Evolutionary conservation across 805 yeast species (phyloP), one percentile per base, ranked within the genome.

Genomic region (Torulaspora maleeae): DNA sequence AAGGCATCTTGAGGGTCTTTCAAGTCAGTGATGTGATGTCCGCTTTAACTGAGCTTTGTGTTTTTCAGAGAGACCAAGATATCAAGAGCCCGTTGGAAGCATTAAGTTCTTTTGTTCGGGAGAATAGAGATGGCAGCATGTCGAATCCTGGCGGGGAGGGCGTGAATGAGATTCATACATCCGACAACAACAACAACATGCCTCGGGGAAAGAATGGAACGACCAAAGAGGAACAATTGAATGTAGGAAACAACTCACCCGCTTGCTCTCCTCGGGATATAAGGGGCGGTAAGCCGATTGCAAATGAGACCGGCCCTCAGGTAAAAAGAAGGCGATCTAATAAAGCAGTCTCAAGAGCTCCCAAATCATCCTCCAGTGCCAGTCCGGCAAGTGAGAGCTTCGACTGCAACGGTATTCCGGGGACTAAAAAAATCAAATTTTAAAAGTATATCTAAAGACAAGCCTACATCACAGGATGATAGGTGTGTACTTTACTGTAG

Each of bases 1-100:
- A 77, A 41, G 74, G 75, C 32, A 80, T 86, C 5, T 76, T 86
- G 78, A 69, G 91, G 48, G 72, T 82, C 17, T 65, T 87, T 67
- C 91, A 86, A 61, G 78, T 85, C 4, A 76, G 88, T 34, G 93
- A 86, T 62, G 82, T 83, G 8, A 83, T 88, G 87, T 73, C 88
- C 0, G 78, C 79, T 49, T 71, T 87, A 51, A 75, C 77, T 44
- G 80, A 84, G 5, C 66, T 88, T 44, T 80, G 86, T 79, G 68
- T 73, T 9, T 78, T 73, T 53, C 75, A 85, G 8, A 67, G 70
- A 45, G 64, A 73, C 5, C 69, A 69, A 27, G 71, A 77, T 20
- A 70, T 76, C 3, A 63, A 63, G 5, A 76, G 82, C 27, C 86
- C 89, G 0, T 49, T 78, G 34, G 75, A 73, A 19, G 78, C 85